phyloP scores from a whole-genome alignment of 208 protist genomes.

The Porcisia hertigi region DNA sequence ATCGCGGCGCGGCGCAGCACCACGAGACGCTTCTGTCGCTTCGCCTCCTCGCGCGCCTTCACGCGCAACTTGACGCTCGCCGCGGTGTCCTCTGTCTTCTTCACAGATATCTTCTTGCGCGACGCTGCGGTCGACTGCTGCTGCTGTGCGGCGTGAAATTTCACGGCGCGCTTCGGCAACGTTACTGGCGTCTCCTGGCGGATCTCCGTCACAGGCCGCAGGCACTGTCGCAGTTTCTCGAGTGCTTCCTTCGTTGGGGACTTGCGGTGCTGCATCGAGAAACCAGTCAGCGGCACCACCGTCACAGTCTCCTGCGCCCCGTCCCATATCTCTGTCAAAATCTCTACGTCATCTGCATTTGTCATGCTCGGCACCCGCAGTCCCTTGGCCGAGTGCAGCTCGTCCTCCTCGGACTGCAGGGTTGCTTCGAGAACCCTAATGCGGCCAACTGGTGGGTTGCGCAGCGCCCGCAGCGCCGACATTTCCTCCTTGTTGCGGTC shows the following conservation, averaged over 20 bases:
- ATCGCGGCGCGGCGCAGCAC: constrained; percentile 31
- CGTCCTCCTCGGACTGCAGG: constrained; percentile 51
- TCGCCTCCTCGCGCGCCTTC: constrained; percentile 25
- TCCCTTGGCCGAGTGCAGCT: constrained; percentile 57
- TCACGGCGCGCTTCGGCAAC: constrained; percentile 39
- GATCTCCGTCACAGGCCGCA: constrained; percentile 53
- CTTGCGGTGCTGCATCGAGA: constrained; percentile 23
- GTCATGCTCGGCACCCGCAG: constrained; percentile 54
- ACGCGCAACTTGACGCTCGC: constrained; percentile 27
- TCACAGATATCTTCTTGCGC: constrained; percentile 41
- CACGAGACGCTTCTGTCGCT: constrained; percentile 45
- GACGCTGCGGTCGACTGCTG: neutral
- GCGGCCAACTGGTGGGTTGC: constrained; percentile 67
- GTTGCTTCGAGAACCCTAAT: constrained; percentile 67
- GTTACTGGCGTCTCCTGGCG: constrained; percentile 40
- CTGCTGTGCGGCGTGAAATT: constrained; percentile 33
- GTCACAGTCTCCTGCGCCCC: constrained; percentile 48
- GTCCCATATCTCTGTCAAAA: constrained; percentile 80
- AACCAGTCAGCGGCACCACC: constrained; percentile 27
- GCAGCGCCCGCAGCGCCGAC: constrained; percentile 39
- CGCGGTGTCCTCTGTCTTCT: constrained; percentile 41
- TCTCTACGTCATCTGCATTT: constrained; percentile 60
- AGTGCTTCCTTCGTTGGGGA: constrained; percentile 24
- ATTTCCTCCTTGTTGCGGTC: constrained; percentile 70
- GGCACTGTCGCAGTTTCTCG: constrained; percentile 30